Evolutionary conservation across 441 rosid species (phyloP).

Genomic region (Aleurites moluccanus): DNA sequence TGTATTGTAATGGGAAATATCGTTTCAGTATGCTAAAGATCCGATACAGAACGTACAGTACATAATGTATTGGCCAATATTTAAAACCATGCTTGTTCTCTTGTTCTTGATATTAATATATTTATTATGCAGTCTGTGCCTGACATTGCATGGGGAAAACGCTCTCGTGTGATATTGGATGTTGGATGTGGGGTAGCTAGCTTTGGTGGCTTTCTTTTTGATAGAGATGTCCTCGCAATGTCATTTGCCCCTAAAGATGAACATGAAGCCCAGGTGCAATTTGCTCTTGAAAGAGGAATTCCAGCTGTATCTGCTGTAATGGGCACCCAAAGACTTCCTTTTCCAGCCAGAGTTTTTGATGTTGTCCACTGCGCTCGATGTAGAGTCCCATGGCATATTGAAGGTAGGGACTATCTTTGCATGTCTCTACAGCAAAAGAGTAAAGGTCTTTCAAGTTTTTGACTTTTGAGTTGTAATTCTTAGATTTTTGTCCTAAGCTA

Average conservation of each 20-base stretch:
- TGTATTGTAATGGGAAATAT: no score
- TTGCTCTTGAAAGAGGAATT: conserved; percentile 94
- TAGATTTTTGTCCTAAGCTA: neutral
- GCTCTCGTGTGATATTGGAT: conserved; percentile 78
- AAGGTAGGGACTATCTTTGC: conserved; percentile 50
- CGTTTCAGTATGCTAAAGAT: no score
- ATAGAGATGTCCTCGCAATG: conserved; percentile 77
- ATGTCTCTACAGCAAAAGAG: conserved; percentile 1
- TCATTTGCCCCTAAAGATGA: conserved; percentile 99
- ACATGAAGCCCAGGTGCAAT: conserved; percentile 97
- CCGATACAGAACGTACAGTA: no score
- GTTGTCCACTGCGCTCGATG: conserved; percentile 95
- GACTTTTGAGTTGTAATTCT: neutral
- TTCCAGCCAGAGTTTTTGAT: conserved; percentile 87
- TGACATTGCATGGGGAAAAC: conserved; percentile 88
- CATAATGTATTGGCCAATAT: no score
- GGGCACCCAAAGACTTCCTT: conserved; percentile 95
- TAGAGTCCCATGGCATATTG: conserved; percentile 98
- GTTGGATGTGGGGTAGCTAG: conserved; percentile 99
- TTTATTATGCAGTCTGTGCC: conserved; percentile 62
- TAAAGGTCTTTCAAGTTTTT: conserved; percentile 6
- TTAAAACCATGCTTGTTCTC: neutral
- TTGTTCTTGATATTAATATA: neutral
- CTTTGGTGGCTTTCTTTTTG: conserved; percentile 91
- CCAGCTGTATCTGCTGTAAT: conserved; percentile 95